Conservation (phyloP, 306 rosid genomes). For the Hylodesmum podocarpum region DNA sequence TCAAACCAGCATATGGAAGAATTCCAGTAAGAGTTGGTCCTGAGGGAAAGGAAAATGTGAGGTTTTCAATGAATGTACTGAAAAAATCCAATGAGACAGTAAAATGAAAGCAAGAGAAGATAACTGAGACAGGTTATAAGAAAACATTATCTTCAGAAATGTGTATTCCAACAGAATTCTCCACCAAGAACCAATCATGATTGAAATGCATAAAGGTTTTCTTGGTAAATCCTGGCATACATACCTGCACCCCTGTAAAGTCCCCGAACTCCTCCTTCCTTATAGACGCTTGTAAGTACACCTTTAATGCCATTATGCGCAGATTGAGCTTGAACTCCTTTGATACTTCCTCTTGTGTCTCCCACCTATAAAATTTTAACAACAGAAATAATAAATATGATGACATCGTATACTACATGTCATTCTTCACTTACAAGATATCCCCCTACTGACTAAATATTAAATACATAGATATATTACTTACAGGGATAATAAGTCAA, state of each 20-base stretch:
- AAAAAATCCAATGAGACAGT: background rate
- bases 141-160: background rate
- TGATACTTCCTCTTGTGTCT: conserved; percentile 49
- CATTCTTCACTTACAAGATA: background rate
- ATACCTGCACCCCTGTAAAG: conserved; percentile 92
- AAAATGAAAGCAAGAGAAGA: conserved; percentile 24
- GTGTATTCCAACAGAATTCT: conserved; percentile 5
- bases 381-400: background rate
- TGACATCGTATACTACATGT: background rate
- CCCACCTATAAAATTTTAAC: conserved; percentile 47
- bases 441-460: background rate
- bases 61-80: conserved; percentile 6
- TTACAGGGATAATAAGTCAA: conserved; percentile 9
- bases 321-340: conserved; percentile 47
- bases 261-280: conserved; percentile 76
- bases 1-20: conserved; percentile 93
- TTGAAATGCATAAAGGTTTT: background rate
- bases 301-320: conserved; percentile 64
- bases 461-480: background rate
- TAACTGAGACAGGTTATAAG: background rate
- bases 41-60: conserved; percentile 33
- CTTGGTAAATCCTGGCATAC: conserved; percentile 28
- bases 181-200: background rate
- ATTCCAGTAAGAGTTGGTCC: conserved; percentile 94
- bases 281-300: conserved; percentile 72